Conservation (phyloP, 352 stramenopile genomes). For the Phytophthora palmivora region DNA sequence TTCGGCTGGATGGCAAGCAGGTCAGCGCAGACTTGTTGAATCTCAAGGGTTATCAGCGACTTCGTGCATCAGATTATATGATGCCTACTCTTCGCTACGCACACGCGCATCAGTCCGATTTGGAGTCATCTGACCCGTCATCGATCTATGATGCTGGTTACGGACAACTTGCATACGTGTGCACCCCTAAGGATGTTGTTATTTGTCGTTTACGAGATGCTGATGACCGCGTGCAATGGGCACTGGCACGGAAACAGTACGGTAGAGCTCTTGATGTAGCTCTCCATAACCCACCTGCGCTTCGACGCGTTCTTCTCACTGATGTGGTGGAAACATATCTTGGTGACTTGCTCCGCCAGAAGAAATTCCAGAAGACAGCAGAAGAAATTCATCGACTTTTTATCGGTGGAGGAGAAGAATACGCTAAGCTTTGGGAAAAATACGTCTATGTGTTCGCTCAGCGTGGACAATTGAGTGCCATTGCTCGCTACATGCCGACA, state of each 20-base stretch:
- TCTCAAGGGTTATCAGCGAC: constrained; percentile 73
- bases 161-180: constrained; percentile 77
- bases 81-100: constrained; percentile 79
- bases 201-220: constrained; percentile 81
- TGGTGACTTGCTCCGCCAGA: constrained; percentile 73
- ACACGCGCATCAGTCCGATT: constrained; percentile 25
- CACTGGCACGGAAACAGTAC: constrained; percentile 69
- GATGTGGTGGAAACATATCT: constrained; percentile 82
- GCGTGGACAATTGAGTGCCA: constrained; percentile 71
- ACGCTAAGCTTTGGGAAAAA: constrained; percentile 81
- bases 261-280: constrained; percentile 67
- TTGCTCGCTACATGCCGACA: constrained; percentile 80
- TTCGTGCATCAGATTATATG: constrained; percentile 83
- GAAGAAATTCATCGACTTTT: constrained; percentile 82
- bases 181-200: constrained; percentile 87
- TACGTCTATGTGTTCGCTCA: constrained; percentile 90
- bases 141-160: constrained; percentile 79
- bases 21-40: constrained; percentile 87
- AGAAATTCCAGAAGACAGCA: constrained; percentile 74
- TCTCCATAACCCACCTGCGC: constrained; percentile 58
- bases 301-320: constrained; percentile 62
- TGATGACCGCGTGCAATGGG: constrained; percentile 81
- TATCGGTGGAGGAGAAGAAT: constrained; percentile 58
- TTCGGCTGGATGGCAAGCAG: constrained; percentile 86
- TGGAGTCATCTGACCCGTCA: constrained; percentile 31